These are phyloP conservation scores for Capsella rubella DNA, from an alignment of 441 rosid genomes.

Conservation along the genomic window DNA sequence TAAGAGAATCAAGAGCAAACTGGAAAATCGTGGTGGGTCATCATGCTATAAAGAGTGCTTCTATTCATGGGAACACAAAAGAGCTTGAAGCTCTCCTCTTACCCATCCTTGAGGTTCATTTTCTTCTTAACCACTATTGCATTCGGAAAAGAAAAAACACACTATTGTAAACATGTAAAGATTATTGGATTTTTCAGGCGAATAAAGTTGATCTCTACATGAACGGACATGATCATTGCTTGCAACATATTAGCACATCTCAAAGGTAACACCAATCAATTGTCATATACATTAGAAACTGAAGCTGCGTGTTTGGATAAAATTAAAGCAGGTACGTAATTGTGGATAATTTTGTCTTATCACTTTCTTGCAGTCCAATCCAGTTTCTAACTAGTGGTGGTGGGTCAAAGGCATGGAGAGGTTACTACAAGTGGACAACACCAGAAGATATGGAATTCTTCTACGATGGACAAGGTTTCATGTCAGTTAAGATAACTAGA, in stretches of 20 bases:
- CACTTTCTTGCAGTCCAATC: slow-evolving; percentile 48
- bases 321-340: neutral
- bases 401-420: slow-evolving; percentile 89
- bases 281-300: neutral
- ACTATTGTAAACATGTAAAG: neutral
- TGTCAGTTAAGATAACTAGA: slow-evolving; percentile 56
- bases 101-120: slow-evolving; percentile 56
- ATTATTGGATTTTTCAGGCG: slow-evolving; percentile 48
- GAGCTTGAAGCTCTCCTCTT: slow-evolving; percentile 55
- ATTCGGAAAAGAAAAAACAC: neutral
- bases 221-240: slow-evolving; percentile 93
- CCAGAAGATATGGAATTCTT: slow-evolving; percentile 56
- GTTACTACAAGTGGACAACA: slow-evolving; percentile 47
- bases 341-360: neutral
- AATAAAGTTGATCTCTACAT: slow-evolving; percentile 72
- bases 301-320: neutral
- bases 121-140: neutral
- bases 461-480: slow-evolving; percentile 88
- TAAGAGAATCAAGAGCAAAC: slow-evolving; percentile 50
- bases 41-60: slow-evolving; percentile 62
- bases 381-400: slow-evolving; percentile 81
- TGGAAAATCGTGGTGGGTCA: slow-evolving; percentile 68
- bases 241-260: slow-evolving; percentile 62
- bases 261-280: slow-evolving; percentile 49
- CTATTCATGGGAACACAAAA: slow-evolving; percentile 56